These are phyloP conservation scores for Kodamaea arcana DNA, from an alignment of 1,139 yeast genomes.

Conservation along the genomic window DNA sequence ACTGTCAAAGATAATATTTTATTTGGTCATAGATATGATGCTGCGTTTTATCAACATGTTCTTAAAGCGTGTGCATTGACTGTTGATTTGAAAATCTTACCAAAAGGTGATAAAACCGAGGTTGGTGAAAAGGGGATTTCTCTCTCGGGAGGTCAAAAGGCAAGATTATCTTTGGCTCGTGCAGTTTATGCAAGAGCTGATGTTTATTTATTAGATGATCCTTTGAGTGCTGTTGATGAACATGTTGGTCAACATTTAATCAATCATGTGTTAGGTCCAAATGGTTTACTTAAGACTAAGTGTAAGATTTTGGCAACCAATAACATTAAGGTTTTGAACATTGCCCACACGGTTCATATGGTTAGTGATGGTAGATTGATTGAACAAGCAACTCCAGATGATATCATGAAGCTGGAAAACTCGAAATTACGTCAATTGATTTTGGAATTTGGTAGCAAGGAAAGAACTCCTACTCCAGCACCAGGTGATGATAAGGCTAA, in stretches of 20 bases:
- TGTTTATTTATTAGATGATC: constrained; percentile 83
- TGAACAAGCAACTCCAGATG: constrained; percentile 72
- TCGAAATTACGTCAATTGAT: constrained; percentile 62
- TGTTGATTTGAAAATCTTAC: constrained; percentile 68
- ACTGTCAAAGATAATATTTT: constrained; percentile 83
- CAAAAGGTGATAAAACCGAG: constrained; percentile 85
- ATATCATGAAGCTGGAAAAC: constrained; percentile 49
- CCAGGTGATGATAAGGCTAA: constrained; percentile 11
- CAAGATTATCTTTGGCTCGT: constrained; percentile 86
- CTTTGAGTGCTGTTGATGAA: constrained; percentile 93
- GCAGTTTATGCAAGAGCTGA: constrained; percentile 96
- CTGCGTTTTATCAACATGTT: constrained; percentile 72
- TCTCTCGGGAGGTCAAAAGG: constrained; percentile 95
- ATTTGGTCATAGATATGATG: constrained; percentile 84
- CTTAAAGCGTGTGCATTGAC: constrained; percentile 84
- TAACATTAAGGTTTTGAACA: constrained; percentile 76
- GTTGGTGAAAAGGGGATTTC: constrained; percentile 98
- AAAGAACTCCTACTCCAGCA: constrained; percentile 16
- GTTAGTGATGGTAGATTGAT: constrained; percentile 70
- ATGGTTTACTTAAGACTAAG: constrained; percentile 73
- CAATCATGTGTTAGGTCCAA: constrained; percentile 73
- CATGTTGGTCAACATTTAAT: constrained; percentile 87
- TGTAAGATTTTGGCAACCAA: constrained; percentile 86
- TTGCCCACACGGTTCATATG: constrained; percentile 72
- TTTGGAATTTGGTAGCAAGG: constrained; percentile 67